Percentiles rank a stretch among this genome's conserved stretches.
These are phyloP conservation scores for Saccharomyces paradoxus DNA, from an alignment of 805 yeast species.

Conservation along the genomic window DNA sequence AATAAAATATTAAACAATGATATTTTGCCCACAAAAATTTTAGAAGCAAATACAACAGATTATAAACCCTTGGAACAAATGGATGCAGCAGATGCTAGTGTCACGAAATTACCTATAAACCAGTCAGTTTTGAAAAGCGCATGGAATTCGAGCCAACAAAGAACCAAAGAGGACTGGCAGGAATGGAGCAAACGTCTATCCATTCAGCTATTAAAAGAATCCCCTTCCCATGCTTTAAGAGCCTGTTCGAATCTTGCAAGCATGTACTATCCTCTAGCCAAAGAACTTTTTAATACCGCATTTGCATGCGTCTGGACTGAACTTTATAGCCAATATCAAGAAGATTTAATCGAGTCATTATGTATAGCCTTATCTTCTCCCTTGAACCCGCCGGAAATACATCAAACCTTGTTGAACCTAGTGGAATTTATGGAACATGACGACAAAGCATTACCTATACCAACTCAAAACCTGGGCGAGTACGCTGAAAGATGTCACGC, in stretches of 20 bases:
- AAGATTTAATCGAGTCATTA: conserved; percentile 74
- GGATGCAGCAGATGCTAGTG: conserved; percentile 49
- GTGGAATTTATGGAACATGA: conserved; percentile 97
- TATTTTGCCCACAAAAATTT: conserved; percentile 66
- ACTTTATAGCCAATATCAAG: conserved; percentile 79
- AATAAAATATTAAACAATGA: conserved; percentile 68
- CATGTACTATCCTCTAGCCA: conserved; percentile 76
- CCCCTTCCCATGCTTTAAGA: conserved; percentile 86
- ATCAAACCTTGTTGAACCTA: conserved; percentile 75
- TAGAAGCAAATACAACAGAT: conserved; percentile 30
- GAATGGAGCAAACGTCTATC: conserved; percentile 86
- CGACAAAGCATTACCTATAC: conserved; percentile 83
- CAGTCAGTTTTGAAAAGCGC: conserved; percentile 59
- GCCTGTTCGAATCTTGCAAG: conserved; percentile 86
- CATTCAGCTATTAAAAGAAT: conserved; percentile 75
- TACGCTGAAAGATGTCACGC: conserved; percentile 93
- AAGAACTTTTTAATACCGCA: conserved; percentile 82
- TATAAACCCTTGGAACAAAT: conserved; percentile 28
- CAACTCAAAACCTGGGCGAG: conserved; percentile 76
- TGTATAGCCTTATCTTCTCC: conserved; percentile 82
- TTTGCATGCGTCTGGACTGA: conserved; percentile 93
- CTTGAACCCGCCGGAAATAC: conserved; percentile 87
- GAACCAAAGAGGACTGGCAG: conserved; percentile 91
- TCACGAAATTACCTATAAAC: conserved; percentile 62
- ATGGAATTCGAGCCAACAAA: conserved; percentile 86